Evolutionary conservation across 2,329 filamentous ascomycete genomes (phyloP).

Genomic region (Stagonosporopsis vannaccii): DNA sequence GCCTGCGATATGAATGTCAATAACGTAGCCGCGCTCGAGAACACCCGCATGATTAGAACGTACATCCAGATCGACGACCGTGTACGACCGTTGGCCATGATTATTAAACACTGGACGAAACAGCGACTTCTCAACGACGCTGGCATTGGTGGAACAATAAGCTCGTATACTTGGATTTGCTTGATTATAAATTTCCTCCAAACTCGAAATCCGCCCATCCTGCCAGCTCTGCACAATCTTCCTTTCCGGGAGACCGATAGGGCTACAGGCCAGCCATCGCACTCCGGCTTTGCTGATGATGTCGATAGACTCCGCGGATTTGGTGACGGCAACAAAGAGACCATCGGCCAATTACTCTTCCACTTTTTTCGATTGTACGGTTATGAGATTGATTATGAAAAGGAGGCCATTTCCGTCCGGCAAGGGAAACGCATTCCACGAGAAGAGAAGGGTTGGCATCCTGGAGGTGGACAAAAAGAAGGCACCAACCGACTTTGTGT

Average conservation of each 20-base stretch:
- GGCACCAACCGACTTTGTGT: conserved; percentile 81
- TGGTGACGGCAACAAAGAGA: conserved; percentile 81
- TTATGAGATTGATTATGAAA: conserved; percentile 90
- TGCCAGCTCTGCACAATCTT: conserved; percentile 84
- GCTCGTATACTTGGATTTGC: conserved; percentile 99
- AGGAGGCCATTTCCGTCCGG: conserved; percentile 82
- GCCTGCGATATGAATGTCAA: conserved; percentile 99
- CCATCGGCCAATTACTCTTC: conserved; percentile 85
- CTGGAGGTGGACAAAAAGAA: conserved; percentile 59
- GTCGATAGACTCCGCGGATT: conserved; percentile 75
- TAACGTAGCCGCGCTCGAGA: conserved; percentile 92
- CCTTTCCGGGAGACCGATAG: conserved; percentile 67
- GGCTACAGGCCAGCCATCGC: conserved; percentile 64
- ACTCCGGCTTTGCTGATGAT: conserved; percentile 87
- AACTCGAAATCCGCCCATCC: conserved; percentile 79
- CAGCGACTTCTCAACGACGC: conserved; percentile 93
- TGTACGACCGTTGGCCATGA: conserved; percentile 91
- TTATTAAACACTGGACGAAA: conserved; percentile 97
- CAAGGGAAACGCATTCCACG: conserved; percentile 81
- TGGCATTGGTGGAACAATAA: conserved; percentile 90
- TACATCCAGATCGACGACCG: conserved; percentile 94
- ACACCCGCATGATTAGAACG: conserved; percentile 96
- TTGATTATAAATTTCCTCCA: conserved; percentile 97
- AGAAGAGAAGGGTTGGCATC: conserved; percentile 86
- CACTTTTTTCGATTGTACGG: conserved; percentile 96